Base-by-base conservation (phyloP, 345 rosid species). In the Tarenaya hassleriana region DNA sequence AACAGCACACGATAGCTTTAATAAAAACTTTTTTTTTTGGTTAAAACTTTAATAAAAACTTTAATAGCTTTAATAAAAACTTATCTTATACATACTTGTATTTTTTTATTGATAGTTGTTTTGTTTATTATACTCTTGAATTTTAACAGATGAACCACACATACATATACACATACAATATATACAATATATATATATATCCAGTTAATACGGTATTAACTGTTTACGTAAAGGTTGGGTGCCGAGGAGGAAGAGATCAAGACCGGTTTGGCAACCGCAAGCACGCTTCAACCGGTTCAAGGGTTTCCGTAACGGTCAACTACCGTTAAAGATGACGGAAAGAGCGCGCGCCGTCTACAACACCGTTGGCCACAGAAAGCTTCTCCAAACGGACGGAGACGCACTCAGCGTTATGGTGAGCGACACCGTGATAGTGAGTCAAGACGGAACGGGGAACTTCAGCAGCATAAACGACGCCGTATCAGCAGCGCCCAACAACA, bases 391-490 rank as follows among this genome's bases (percentile, higher is more conserved):
- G 0, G 58, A 2, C 5, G 53, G 5, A 14, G 55, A 45, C 41
- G 19, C 60, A 24, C 2, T 24, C 29, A 52, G 64, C 16, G 73
- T 81, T 33, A 29, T 41, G 55, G 76, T 91, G 34, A 76, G 77
- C 48, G 74, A 73, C 60, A 75, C 77, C 3, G 90, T 79, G 66
- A 77, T 75, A 15, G 98, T 92, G 64, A 73, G 45, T 29, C 77
- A 72, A 47, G 66, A 92, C 45, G 95, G 94, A 10, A 72, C 62
- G 10, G 98, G 88, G n/a, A 77, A 84, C 58, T 92, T 81, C 77
- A 66, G 75, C 4, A 69, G 83, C 49, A 88, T 92, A 34, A 76
- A 41, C 39, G 90, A 71, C 4, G 98, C 98, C 8, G n/a, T 92
- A 13, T 57, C 72, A 0, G 80, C 71, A 0, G 95, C 96, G 14